phyloP scores from a whole-genome alignment of 75 land plant genomes.

The Ceratopteris richardii region DNA sequence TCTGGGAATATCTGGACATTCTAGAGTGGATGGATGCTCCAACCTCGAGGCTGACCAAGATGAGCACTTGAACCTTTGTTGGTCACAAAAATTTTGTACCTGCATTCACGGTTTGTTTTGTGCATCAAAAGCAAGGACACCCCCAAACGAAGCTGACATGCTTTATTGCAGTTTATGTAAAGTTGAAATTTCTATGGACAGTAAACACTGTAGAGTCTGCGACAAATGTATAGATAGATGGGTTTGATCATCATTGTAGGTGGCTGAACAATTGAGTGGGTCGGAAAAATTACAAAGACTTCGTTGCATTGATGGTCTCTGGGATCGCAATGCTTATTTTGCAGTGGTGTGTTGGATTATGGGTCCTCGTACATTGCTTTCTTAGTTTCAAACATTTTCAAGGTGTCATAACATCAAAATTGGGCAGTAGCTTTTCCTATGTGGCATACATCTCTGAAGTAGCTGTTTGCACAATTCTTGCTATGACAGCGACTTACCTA shows the following conservation, averaged over 20 bases:
- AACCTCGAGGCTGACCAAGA: no score
- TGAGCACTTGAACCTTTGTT: no score
- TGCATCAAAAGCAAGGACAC: background rate
- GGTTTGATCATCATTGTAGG: conserved; percentile 99
- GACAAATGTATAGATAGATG: conserved; percentile 96
- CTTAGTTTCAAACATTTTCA: conserved; percentile 45
- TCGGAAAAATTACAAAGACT: conserved; percentile 68
- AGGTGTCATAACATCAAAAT: conserved; percentile 56
- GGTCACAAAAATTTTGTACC: no score
- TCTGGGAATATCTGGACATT: background rate
- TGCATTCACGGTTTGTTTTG: background rate
- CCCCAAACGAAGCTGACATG: conserved; percentile 63
- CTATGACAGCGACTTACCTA: conserved; percentile 78
- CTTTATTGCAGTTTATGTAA: conserved; percentile 86
- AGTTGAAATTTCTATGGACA: conserved; percentile 83
- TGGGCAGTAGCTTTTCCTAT: conserved; percentile 90
- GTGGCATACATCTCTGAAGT: conserved; percentile 79
- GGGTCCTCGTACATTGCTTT: conserved; percentile 75
- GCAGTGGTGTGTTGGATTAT: conserved; percentile 79
- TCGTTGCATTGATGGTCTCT: conserved; percentile 74
- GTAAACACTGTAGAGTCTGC: conserved; percentile 97
- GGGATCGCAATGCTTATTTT: conserved; percentile 86
- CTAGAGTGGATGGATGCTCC: background rate
- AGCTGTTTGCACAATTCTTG: conserved; percentile 77
- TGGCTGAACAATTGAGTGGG: conserved; percentile 99